Conservation (phyloP, 768 basidiomycete species). For the Steccherinum ochraceum region DNA sequence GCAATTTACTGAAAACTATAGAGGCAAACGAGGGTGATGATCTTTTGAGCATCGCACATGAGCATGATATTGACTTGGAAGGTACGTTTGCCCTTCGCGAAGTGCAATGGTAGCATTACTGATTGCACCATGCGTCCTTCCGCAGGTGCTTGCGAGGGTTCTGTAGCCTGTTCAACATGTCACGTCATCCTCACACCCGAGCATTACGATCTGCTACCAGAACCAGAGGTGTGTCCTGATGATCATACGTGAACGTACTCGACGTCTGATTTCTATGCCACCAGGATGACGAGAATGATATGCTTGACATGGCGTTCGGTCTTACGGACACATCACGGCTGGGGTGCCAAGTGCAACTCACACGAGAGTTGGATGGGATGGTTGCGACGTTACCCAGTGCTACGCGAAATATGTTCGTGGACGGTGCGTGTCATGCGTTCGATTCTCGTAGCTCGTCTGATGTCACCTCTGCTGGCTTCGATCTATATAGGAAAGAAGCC, state of each 20-base stretch:
- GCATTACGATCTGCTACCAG: constrained; percentile 80
- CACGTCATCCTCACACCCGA: constrained; percentile 84
- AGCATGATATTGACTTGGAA: constrained; percentile 94
- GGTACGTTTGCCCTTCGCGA: constrained; percentile 42
- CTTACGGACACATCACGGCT: constrained; percentile 88
- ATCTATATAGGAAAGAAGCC: constrained; percentile 43
- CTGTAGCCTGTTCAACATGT: constrained; percentile 95
- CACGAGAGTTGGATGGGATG: constrained; percentile 79
- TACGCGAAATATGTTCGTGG: constrained; percentile 96
- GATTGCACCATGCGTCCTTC: neutral
- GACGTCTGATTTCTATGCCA: neutral
- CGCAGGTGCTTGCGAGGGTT: constrained; percentile 93
- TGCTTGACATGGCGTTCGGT: constrained; percentile 97
- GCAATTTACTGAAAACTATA: constrained; percentile 74
- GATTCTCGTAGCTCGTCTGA: neutral
- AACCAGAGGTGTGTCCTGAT: constrained; percentile 48
- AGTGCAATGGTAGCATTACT: neutral
- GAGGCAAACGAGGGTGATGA: constrained; percentile 95
- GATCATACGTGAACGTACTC: neutral
- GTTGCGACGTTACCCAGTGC: constrained; percentile 82
- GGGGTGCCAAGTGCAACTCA: constrained; percentile 75
- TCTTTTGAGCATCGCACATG: constrained; percentile 84
- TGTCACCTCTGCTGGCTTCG: neutral
- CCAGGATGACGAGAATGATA: constrained; percentile 94
- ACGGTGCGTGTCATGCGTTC: constrained; percentile 48